phyloP scores from a whole-genome alignment of 495 filamentous ascomycete genomes.

The Aspergillus cristatus region DNA sequence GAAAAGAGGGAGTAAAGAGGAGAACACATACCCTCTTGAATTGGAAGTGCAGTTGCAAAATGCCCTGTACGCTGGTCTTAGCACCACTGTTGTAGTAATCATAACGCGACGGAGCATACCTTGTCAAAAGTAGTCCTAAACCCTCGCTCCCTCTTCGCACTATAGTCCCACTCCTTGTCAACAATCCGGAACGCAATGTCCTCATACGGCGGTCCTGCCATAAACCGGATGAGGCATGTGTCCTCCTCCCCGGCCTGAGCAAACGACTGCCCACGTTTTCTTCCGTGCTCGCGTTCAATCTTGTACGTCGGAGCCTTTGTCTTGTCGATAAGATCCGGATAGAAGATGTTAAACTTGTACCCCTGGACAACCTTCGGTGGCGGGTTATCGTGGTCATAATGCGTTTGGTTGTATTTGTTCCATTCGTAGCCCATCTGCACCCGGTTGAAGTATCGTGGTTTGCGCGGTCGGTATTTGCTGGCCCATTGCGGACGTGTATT shows the following conservation, averaged over 20 bases:
- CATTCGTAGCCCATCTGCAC: conserved; percentile 99
- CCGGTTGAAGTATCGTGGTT: conserved; percentile 95
- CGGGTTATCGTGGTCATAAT: conserved; percentile 98
- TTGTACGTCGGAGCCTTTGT: conserved; percentile 87
- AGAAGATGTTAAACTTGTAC: conserved; percentile 99
- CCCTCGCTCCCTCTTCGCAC: conserved; percentile 86
- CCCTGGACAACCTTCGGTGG: conserved; percentile 97
- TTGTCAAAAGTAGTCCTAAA: conserved; percentile 98
- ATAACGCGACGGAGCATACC: conserved; percentile 43
- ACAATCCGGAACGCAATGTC: conserved; percentile 97
- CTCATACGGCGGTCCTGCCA: conserved; percentile 92
- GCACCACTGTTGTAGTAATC: no score
- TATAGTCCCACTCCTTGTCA: conserved; percentile 98
- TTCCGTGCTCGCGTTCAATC: conserved; percentile 85
- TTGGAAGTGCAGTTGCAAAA: conserved; percentile 95
- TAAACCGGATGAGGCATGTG: conserved; percentile 92
- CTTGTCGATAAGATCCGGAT: conserved; percentile 97
- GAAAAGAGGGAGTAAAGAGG: conserved; percentile 11
- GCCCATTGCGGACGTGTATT: conserved; percentile 70
- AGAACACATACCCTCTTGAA: conserved; percentile 65
- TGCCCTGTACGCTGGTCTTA: conserved; percentile 53
- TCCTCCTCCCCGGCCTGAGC: conserved; percentile 96
- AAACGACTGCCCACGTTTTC: conserved; percentile 83
- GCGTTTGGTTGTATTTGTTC: conserved; percentile 99
- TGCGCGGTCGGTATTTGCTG: conserved; percentile 80